Percentiles rank a stretch among this genome's conserved stretches.
Conservation (phyloP, 345 rosid species). For the rapeseed (Brassica napus) region DNA sequence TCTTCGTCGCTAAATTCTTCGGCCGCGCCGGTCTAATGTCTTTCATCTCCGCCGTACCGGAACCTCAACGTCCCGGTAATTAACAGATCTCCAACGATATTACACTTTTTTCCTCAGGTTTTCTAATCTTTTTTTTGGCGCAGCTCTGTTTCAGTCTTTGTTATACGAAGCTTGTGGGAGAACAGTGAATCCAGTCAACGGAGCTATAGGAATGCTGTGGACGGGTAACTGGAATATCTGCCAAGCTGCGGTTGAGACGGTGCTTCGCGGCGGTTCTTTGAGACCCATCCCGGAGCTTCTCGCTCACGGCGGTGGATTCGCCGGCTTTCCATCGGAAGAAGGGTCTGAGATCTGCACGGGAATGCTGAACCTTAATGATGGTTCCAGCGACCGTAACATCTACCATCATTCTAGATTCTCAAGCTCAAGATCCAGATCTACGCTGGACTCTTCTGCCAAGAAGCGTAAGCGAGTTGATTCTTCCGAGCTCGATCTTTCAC, state of each 20-base stretch:
- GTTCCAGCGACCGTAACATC: slow-evolving; percentile 28
- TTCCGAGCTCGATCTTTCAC: slow-evolving; percentile 69
- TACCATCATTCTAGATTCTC: slow-evolving; percentile 63
- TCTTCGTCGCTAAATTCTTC: slow-evolving; percentile 94
- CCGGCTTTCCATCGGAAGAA: slow-evolving; percentile 57
- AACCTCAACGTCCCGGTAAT: slow-evolving; percentile 81
- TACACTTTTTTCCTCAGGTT: background rate
- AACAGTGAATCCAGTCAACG: slow-evolving; percentile 94
- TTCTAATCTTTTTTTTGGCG: background rate
- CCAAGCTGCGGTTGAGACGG: slow-evolving; percentile 89
- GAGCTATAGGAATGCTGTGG: slow-evolving; percentile 92
- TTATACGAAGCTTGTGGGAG: slow-evolving; percentile 92
- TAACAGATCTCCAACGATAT: background rate
- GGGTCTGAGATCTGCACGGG: slow-evolving; percentile 65
- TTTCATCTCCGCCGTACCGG: slow-evolving; percentile 91
- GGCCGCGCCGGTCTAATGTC: slow-evolving; percentile 99
- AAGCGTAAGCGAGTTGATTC: slow-evolving; percentile 50
- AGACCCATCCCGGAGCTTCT: slow-evolving; percentile 67
- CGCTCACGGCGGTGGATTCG: slow-evolving; percentile 34
- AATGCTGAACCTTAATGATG: slow-evolving; percentile 46
- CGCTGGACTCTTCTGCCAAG: slow-evolving; percentile 41
- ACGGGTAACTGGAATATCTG: slow-evolving; percentile 89
- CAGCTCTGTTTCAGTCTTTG: slow-evolving; percentile 88
- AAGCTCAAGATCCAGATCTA: slow-evolving; percentile 67
- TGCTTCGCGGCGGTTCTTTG: slow-evolving; percentile 74